Evolutionary conservation across 192 early-diverging fungal genomes (phyloP), one percentile per base, ranked within the genome.

Genomic region (Chytriomyces sp.): DNA sequence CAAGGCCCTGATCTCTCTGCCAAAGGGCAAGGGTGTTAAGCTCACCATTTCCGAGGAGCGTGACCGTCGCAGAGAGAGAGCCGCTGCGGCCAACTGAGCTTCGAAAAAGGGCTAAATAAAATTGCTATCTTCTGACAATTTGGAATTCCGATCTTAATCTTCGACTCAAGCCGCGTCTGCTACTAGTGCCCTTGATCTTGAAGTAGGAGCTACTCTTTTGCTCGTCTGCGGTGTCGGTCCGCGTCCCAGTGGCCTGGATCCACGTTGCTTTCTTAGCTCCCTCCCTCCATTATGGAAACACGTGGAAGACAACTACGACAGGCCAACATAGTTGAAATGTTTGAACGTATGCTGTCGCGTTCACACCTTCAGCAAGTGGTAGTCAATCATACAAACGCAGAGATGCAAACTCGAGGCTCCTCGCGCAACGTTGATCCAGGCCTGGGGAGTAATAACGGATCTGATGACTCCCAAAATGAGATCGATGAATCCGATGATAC

Each of bases 31-130:
- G 90, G 96, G 96, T 88, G 84, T 98, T 82, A 74, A 95, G 92
- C 92, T 98, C 76, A 94, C 94, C 81, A 98, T 99, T 79, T 87
- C 96, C 74, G 96, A 99, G 90, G 96, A 99, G 90, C 93, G 97
- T 85, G 97, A 99, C 86, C 81, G 91, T 44, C 89, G 95, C 75
- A 84, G 94, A 72, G 91, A 85, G 77, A 73, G 69, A 63, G 77
- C 78, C 40, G 75, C 73, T 52, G 69, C 79, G 34, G 69, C 76
- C 30, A 39, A 49, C 44, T 49, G 22, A 49, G 44, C 44, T n/a
- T n/a, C n/a, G n/a, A n/a, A n/a, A n/a, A n/a, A n/a, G n/a, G n/a
- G n/a, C n/a, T n/a, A n/a, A n/a, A n/a, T n/a, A n/a, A n/a, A n/a
- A n/a, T n/a, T n/a, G n/a, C n/a, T n/a, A n/a, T n/a, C n/a, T n/a